Conservation (phyloP, 495 filamentous ascomycete species). For the Podospora anserina region DNA sequence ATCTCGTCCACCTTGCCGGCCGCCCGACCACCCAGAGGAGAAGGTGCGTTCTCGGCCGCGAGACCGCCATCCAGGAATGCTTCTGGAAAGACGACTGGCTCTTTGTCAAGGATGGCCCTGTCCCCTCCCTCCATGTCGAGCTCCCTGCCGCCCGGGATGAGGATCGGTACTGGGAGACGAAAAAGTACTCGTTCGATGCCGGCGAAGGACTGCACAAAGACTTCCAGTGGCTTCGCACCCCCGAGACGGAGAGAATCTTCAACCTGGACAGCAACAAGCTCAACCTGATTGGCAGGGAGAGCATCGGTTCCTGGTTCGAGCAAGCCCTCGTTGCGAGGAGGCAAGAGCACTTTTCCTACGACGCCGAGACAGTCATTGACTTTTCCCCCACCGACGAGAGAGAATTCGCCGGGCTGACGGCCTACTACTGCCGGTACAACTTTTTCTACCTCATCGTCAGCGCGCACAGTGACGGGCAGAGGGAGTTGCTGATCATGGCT, state of each 20-base stretch:
- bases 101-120: conserved; percentile 54
- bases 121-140: conserved; percentile 52
- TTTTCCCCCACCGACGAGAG: conserved; percentile 52
- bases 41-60: conserved; percentile 54
- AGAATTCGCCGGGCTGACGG: conserved; percentile 55
- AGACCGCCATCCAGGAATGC: conserved; percentile 54
- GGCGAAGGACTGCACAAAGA: conserved; percentile 42
- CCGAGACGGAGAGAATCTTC: conserved; percentile 54
- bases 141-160: conserved; percentile 49
- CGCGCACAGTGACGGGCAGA: conserved; percentile 51
- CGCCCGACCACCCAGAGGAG: conserved; percentile 52
- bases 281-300: conserved; percentile 47
- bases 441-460: conserved; percentile 57
- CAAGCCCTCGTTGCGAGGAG: conserved; percentile 53
- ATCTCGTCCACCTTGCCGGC: conserved; percentile 53
- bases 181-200: conserved; percentile 47
- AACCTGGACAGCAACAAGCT: conserved; percentile 37
- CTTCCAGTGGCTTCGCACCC: conserved; percentile 57
- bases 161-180: conserved; percentile 49
- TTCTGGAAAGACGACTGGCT: conserved; percentile 56
- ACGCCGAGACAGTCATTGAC: conserved; percentile 53
- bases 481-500: conserved; percentile 50
- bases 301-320: conserved; percentile 55
- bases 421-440: conserved; percentile 57
- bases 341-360: conserved; percentile 55